Evolutionary conservation across 2,329 filamentous ascomycete species (phyloP), one percentile per base, ranked within the genome.

Genomic region (Phyllosticta citriasiana): DNA sequence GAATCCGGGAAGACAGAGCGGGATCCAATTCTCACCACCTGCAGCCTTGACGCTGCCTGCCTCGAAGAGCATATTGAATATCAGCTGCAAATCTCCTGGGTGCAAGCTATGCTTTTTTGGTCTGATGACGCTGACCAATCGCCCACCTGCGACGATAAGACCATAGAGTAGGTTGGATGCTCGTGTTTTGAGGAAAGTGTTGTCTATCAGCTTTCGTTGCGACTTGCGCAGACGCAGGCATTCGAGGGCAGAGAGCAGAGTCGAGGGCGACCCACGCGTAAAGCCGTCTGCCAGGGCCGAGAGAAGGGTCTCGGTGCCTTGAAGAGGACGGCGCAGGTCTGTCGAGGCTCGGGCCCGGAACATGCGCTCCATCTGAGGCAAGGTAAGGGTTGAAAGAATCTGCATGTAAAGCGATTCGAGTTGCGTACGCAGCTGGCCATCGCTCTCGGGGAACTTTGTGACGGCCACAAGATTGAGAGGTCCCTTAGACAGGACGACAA

Each of bases 11-110:
- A 99, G 82, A 69, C 94, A 99, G 6, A 99, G 81, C 0, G 94
- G 94, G 55, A 97, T 93, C 94, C 94, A 99, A 68, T 93, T 97
- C 74, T 99, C 94, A 30, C 93, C 94, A n/a, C 84, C 91, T 5
- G 89, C 92, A 22, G 91, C 88, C 71, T 94, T 93, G 71, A 99
- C 88, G 53, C 90, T 88, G 56, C 91, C 90, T 2, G 93, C 94
- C 76, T 96, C 92, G 69, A 99, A 99, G 1, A 99, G 84, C 95
- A 99, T 99, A 71, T 97, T 97, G 80, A 99, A 99, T 63, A 99
- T 92, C 54, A 99, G 83, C 70, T 97, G 93, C 25, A 99, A 80
- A 71, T 99, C 94, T 65, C 92, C 93, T 0, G 95, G 94, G 68
- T 99, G 95, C 2, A 99, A 80, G 0, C 92, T 97, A 73, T 99